Evolutionary conservation across 1,284 basidiomycete genomes (phyloP).

Genomic region (Rhodotorula glutinis): DNA sequence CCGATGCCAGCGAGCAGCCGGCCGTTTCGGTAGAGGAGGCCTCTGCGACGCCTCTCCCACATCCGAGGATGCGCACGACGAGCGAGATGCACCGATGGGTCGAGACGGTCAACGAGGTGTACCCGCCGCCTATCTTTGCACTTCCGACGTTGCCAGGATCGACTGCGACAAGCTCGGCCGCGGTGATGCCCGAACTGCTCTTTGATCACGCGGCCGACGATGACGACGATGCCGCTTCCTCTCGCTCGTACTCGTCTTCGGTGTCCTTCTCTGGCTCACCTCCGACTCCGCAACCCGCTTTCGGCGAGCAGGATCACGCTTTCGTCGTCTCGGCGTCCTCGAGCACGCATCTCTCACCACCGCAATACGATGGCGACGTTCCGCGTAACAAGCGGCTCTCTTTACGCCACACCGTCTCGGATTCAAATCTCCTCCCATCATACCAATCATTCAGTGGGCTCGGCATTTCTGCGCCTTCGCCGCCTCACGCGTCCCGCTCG

Average conservation of each 20-base stretch:
- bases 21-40: too few relatives aligned
- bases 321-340: neutral
- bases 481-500: neutral
- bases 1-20: too few relatives aligned
- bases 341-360: neutral
- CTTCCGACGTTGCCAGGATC: neutral
- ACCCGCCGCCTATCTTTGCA: neutral
- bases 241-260: conserved; percentile 21
- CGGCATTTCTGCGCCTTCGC: conserved; percentile 10
- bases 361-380: neutral
- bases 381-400: conserved; percentile 2
- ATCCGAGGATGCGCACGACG: neutral
- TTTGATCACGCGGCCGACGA: neutral
- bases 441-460: conserved; percentile 15
- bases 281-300: conserved; percentile 4
- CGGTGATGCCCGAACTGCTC: conserved; percentile 4
- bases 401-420: conserved; percentile 14
- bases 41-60: neutral
- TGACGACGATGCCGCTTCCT: conserved; percentile 1
- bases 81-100: conserved; percentile 15
- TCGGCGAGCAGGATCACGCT: neutral
- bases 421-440: conserved; percentile 11
- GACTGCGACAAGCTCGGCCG: neutral
- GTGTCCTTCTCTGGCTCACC: conserved; percentile 8
- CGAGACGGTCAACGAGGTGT: neutral